Percentiles rank a stretch among this genome's conserved stretches.
Conservation (phyloP, 108 stramenopile genomes). For the Fistulifera solaris region DNA sequence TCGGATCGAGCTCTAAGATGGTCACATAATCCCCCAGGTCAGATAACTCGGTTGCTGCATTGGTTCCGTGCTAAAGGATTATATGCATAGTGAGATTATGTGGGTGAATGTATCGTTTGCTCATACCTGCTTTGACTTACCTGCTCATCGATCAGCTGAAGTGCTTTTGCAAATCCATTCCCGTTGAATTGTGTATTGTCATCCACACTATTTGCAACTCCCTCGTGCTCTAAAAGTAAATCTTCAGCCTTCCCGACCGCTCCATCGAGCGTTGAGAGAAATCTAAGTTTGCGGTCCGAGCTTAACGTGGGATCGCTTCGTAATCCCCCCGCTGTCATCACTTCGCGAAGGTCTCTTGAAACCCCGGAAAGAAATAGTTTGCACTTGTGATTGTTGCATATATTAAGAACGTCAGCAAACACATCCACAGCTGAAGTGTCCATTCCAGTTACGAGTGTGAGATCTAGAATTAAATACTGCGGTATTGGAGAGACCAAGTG, state of each 20-base stretch:
- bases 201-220: neutral
- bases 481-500: conserved; percentile 44
- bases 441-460: conserved; percentile 64
- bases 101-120: too few relatives aligned
- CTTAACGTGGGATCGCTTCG: conserved; percentile 10
- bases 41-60: conserved; percentile 18
- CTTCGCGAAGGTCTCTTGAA: conserved; percentile 26
- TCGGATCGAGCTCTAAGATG: conserved; percentile 34
- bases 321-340: conserved; percentile 36
- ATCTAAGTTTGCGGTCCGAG: conserved; percentile 28
- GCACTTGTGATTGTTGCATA: conserved; percentile 40
- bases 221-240: conserved; percentile 28
- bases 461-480: conserved; percentile 47
- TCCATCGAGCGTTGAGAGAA: conserved; percentile 41
- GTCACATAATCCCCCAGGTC: conserved; percentile 36
- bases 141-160: conserved; percentile 46
- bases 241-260: conserved; percentile 70
- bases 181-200: conserved; percentile 7
- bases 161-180: conserved; percentile 37
- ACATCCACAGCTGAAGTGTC: conserved; percentile 64
- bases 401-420: conserved; percentile 37
- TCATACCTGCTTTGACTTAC: conserved; percentile 22
- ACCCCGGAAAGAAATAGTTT: conserved; percentile 46
- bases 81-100: too few relatives aligned
- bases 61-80: too few relatives aligned